A percentile compares a stretch with the other conserved stretches of the same genome.
phyloP scores from a whole-genome alignment of 176 grass and related monocot species.

The Elaeis guineensis region DNA sequence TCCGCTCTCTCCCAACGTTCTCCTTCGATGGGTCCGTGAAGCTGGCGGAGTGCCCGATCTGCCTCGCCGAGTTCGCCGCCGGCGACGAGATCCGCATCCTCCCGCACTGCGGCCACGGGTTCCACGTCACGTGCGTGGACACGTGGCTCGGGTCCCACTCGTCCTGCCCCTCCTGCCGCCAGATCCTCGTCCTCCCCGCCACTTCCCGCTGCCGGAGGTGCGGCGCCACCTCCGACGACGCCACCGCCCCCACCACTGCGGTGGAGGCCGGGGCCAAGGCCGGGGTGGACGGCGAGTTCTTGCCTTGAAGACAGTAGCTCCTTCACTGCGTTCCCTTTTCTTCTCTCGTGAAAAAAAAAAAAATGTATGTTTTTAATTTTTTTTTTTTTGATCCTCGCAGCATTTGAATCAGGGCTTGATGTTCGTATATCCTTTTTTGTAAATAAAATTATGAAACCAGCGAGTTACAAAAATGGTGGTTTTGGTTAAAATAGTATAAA shows the following conservation, averaged over 20 bases:
- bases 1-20: constrained; percentile 44
- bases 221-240: not conserved
- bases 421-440: no score
- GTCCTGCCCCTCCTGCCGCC: constrained; percentile 89
- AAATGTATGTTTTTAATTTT: no score
- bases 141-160: constrained; percentile 63
- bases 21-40: constrained; percentile 22
- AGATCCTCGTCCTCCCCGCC: constrained; percentile 26
- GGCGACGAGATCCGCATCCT: constrained; percentile 75
- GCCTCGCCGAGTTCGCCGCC: constrained; percentile 50
- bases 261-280: no score
- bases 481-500: no score
- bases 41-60: constrained; percentile 70
- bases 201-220: not conserved
- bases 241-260: not conserved
- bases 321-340: no score
- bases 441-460: no score
- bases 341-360: no score
- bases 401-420: no score
- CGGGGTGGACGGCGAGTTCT: not conserved
- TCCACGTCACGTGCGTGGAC: constrained; percentile 83
- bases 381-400: no score
- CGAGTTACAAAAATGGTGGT: no score
- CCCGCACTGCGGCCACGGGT: constrained; percentile 63
- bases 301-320: not conserved